Evolutionary conservation across 345 rosid genomes (phyloP).

Genomic region (Linum trigynum): DNA sequence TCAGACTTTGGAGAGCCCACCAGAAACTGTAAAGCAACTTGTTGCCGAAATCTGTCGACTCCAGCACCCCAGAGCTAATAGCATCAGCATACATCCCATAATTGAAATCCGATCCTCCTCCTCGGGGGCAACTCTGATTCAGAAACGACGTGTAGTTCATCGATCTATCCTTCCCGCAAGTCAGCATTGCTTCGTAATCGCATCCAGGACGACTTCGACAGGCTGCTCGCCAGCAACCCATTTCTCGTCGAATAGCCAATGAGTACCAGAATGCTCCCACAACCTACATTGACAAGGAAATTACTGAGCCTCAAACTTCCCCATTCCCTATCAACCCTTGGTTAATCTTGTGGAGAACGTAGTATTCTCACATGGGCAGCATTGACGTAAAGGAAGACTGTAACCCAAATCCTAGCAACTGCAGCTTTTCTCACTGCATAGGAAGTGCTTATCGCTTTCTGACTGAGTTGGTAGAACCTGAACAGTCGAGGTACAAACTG

Average conservation of each 20-base stretch:
- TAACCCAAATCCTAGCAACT: too few species aligned
- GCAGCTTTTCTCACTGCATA: too few species aligned
- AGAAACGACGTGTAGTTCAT: background rate
- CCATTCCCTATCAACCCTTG: too few species aligned
- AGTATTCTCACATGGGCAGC: too few species aligned
- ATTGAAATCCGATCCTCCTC: background rate
- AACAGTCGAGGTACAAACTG: too few species aligned
- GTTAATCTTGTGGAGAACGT: too few species aligned
- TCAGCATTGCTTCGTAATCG: background rate
- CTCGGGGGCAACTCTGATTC: background rate
- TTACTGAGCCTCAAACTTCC: too few species aligned
- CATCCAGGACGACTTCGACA: background rate
- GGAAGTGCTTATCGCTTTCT: too few species aligned
- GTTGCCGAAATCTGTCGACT: background rate
- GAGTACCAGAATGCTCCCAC: background rate
- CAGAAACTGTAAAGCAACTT: background rate
- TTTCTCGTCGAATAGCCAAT: background rate
- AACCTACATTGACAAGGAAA: background rate
- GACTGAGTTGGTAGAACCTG: too few species aligned
- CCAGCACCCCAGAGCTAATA: background rate
- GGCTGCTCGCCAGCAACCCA: background rate
- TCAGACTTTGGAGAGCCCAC: background rate
- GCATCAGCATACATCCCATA: background rate
- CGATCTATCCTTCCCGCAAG: background rate
- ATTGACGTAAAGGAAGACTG: too few species aligned